Percentiles rank a stretch among this genome's conserved stretches.
Evolutionary conservation across 148 eudicot species (phyloP).

Genomic region (Fagopyrum tataricum): DNA sequence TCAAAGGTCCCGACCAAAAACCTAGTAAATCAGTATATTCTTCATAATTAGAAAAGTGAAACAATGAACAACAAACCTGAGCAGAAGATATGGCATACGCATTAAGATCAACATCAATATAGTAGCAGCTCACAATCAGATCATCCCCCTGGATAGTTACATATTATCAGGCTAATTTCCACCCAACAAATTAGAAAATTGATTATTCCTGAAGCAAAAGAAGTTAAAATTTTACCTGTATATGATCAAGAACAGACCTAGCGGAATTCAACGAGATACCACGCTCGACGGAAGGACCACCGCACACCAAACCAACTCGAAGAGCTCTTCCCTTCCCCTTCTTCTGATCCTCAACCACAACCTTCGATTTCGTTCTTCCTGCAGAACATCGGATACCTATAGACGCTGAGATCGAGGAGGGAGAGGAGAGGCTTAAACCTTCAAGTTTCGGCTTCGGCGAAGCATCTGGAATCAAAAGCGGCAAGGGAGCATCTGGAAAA

Average conservation of each 20-base stretch:
- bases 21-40: neutral
- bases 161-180: neutral
- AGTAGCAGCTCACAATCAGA: conserved; percentile 74
- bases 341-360: conserved; percentile 13
- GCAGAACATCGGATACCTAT: conserved; percentile 6
- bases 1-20: neutral
- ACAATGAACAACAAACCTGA: conserved; percentile 41
- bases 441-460: neutral
- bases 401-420: neutral
- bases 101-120: conserved; percentile 72
- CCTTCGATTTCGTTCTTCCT: conserved; percentile 7
- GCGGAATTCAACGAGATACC: conserved; percentile 90
- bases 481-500: neutral
- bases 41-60: neutral
- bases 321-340: conserved; percentile 25
- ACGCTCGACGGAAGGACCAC: conserved; percentile 88
- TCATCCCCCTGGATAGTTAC: conserved; percentile 48
- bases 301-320: conserved; percentile 78
- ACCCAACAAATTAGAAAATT: neutral
- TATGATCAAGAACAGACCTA: conserved; percentile 81
- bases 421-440: neutral
- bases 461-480: conserved; percentile 1
- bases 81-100: conserved; percentile 81
- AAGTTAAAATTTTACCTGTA: conserved; percentile 40
- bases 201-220: neutral